phyloP scores from a whole-genome alignment of 495 filamentous ascomycete species.

The Penicillium desertorum region DNA sequence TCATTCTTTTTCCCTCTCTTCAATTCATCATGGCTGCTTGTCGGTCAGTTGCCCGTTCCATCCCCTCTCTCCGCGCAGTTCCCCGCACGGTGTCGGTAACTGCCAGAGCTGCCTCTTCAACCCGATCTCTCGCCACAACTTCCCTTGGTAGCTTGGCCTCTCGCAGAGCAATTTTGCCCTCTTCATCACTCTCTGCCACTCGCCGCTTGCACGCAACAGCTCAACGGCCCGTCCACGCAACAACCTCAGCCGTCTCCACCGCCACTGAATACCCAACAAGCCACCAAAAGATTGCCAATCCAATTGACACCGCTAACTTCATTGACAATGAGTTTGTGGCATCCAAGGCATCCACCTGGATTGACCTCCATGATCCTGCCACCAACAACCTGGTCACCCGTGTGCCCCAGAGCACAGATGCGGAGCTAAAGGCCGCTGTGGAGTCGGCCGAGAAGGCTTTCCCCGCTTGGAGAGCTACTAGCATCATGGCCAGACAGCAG shows the following conservation, averaged over 20 bases:
- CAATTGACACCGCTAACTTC: constrained; percentile 85
- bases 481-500: constrained; percentile 82
- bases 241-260: constrained; percentile 56
- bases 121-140: constrained; percentile 33
- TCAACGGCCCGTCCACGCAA: constrained; percentile 55
- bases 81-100: constrained; percentile 41
- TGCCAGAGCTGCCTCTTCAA: constrained; percentile 30
- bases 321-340: constrained; percentile 84
- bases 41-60: constrained; percentile 42
- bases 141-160: constrained; percentile 23
- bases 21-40: constrained; percentile 45
- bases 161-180: constrained; percentile 19
- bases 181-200: constrained; percentile 29
- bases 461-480: constrained; percentile 79
- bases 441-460: constrained; percentile 88
- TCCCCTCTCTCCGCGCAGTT: constrained; percentile 48
- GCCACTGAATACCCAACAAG: constrained; percentile 74
- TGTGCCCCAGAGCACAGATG: constrained; percentile 93
- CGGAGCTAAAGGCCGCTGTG: constrained; percentile 84
- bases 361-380: constrained; percentile 91
- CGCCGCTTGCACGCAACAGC: constrained; percentile 60
- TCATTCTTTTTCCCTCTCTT: not conserved
- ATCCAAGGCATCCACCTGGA: constrained; percentile 76
- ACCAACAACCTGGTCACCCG: constrained; percentile 98
- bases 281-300: constrained; percentile 73